Evolutionary conservation across 2,329 filamentous ascomycete species (phyloP).

Genomic region (Alternaria arborescens): DNA sequence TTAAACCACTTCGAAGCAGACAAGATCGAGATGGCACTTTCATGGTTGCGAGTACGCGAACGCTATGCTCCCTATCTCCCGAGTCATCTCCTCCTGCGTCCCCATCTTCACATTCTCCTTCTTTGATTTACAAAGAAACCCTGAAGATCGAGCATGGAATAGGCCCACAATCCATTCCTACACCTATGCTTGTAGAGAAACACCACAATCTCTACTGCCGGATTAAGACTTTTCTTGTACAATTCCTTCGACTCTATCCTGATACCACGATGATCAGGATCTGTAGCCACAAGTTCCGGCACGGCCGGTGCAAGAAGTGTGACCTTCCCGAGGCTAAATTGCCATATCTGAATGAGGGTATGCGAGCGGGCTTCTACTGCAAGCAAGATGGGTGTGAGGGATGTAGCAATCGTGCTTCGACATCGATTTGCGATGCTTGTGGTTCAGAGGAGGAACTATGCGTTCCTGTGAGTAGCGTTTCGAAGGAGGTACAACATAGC

Average conservation of each 20-base stretch:
- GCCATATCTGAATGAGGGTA: neutral
- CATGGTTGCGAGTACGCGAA: constrained; percentile 4
- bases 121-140: neutral
- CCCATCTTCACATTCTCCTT: neutral
- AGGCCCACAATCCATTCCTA: neutral
- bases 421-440: neutral
- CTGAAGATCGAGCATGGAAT: neutral
- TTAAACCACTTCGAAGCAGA: neutral
- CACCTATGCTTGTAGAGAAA: neutral
- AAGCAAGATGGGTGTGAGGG: neutral
- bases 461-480: neutral
- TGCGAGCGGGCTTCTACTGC: neutral
- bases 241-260: neutral
- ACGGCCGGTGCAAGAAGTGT: constrained; percentile 5
- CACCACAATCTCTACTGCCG: constrained; percentile 11
- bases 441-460: neutral
- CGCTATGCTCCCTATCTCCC: neutral
- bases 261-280: neutral
- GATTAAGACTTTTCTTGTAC: neutral
- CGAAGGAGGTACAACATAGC: neutral
- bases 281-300: constrained; percentile 5
- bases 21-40: neutral
- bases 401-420: neutral
- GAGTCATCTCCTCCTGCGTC: neutral
- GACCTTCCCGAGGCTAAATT: neutral